phyloP scores from a whole-genome alignment of 2,329 filamentous ascomycete species.

The Colletotrichum sp. region DNA sequence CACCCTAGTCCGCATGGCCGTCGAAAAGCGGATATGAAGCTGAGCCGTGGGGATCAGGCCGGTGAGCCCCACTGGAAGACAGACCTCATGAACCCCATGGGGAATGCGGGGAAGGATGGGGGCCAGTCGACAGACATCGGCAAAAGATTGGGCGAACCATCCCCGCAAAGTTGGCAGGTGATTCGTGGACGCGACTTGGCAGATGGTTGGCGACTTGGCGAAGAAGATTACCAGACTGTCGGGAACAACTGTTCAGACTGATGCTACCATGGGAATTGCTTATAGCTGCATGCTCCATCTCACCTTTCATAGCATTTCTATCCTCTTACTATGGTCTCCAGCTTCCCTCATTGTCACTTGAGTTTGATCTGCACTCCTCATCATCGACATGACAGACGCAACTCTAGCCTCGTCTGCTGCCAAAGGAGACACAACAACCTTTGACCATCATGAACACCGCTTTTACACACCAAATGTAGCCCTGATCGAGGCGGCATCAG shows the following conservation, averaged over 20 bases:
- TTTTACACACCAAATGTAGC: constrained; percentile 28
- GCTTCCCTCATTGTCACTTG: background rate
- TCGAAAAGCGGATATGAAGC: background rate
- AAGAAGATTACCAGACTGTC: background rate
- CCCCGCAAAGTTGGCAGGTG: background rate
- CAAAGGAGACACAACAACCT: constrained; percentile 3
- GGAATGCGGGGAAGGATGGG: background rate
- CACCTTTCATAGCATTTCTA: background rate
- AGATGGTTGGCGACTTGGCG: background rate
- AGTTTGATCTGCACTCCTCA: background rate
- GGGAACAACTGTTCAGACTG: background rate
- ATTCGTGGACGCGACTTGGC: background rate
- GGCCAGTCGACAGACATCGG: background rate
- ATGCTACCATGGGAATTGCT: background rate
- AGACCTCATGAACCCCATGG: background rate
- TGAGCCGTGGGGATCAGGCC: background rate
- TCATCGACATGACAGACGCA: background rate
- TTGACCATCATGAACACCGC: constrained; percentile 28
- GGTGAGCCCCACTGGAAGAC: background rate
- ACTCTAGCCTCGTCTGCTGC: background rate
- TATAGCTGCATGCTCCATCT: background rate
- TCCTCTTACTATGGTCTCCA: background rate
- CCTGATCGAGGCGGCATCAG: constrained; percentile 37
- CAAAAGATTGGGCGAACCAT: background rate
- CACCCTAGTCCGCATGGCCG: background rate